Percentiles rank a stretch among this genome's conserved stretches.
Evolutionary conservation across 2,329 filamentous ascomycete genomes (phyloP).

Genomic region (Neoarthrinium moseri): DNA sequence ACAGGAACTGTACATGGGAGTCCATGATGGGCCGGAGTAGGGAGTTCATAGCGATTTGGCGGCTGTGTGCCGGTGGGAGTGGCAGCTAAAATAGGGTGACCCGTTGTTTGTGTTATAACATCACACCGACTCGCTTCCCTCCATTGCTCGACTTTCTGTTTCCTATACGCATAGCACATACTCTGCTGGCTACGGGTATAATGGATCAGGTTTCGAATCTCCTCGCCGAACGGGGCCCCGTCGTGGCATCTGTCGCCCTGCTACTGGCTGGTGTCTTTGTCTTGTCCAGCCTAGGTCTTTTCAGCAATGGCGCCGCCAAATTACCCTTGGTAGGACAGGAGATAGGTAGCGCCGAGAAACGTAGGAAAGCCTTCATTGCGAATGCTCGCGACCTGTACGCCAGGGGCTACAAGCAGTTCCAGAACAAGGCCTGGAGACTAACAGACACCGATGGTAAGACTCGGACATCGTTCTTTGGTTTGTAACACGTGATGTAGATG

Average conservation of each 20-base stretch:
- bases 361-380: constrained; percentile 19
- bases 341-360: constrained; percentile 17
- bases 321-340: constrained; percentile 21
- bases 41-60: no score
- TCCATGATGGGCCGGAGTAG: no score
- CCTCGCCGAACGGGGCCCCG: neutral
- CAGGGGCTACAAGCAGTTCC: constrained; percentile 21
- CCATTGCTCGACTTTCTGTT: no score
- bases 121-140: no score
- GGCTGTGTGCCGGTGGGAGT: no score
- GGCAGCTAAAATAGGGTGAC: no score
- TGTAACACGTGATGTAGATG: neutral
- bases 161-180: no score
- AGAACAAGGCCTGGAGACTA: constrained; percentile 17
- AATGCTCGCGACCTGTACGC: constrained; percentile 18
- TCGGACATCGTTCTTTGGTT: neutral
- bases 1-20: no score
- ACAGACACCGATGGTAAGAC: constrained; percentile 20
- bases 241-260: neutral
- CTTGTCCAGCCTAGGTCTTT: neutral
- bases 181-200: no score
- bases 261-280: neutral
- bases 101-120: no score
- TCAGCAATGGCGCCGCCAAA: neutral
- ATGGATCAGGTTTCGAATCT: constrained; percentile 3